A percentile compares a stretch with the other conserved stretches of the same genome.
Conservation (phyloP, 2,329 filamentous ascomycete genomes). For the Gaeumannomyces sp. region DNA sequence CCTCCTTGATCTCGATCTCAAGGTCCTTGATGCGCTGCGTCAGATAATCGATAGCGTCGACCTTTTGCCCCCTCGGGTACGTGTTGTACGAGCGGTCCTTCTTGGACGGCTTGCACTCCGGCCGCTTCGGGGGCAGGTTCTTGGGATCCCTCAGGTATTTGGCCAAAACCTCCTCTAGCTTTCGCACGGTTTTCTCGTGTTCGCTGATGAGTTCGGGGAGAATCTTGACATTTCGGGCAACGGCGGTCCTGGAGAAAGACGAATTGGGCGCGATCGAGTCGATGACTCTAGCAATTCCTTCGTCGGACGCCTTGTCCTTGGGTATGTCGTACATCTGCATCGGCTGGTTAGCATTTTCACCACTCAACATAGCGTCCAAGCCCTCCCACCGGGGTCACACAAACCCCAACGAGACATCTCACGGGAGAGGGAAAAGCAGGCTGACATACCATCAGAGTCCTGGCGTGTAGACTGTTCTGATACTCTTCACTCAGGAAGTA, state of each 20-base stretch:
- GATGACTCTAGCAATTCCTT: constrained; percentile 79
- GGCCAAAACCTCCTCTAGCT: constrained; percentile 76
- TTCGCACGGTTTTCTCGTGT: constrained; percentile 73
- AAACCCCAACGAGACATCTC: neutral
- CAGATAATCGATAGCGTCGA: constrained; percentile 92
- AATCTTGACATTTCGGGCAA: constrained; percentile 88
- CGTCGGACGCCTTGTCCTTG: constrained; percentile 68
- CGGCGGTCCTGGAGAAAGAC: constrained; percentile 70
- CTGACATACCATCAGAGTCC: constrained; percentile 54
- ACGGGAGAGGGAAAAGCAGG: neutral
- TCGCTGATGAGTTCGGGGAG: constrained; percentile 79
- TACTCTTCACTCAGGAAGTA: constrained; percentile 88
- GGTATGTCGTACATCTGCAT: constrained; percentile 78
- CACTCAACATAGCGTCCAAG: neutral
- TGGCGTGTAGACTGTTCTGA: constrained; percentile 76
- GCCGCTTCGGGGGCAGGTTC: constrained; percentile 68
- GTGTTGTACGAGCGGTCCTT: constrained; percentile 63
- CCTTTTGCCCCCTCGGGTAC: constrained; percentile 63
- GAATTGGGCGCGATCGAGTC: constrained; percentile 74
- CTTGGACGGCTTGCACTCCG: constrained; percentile 73
- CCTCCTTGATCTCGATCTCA: constrained; percentile 77
- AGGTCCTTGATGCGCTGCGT: constrained; percentile 77
- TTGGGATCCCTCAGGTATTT: constrained; percentile 87
- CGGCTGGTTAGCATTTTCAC: constrained; percentile 13
- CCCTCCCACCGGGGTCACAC: neutral